Evolutionary conservation across 106 monocot genomes (phyloP).

Genomic region (Dioscorea dumetorum): DNA sequence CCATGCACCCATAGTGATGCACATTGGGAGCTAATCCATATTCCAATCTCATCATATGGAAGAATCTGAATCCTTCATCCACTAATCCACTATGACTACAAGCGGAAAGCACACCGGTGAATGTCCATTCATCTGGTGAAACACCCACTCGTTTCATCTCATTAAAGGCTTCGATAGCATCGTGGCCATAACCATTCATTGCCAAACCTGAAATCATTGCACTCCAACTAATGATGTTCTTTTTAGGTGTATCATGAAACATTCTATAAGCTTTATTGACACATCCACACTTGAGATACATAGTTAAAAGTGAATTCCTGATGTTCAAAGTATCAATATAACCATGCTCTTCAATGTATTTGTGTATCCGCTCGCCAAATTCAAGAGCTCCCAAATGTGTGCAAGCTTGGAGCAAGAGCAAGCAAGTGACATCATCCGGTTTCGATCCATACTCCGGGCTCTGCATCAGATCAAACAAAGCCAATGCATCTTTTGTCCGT

Average conservation of each 20-base stretch:
- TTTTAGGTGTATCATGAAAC: conserved; percentile 39
- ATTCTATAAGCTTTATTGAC: conserved; percentile 55
- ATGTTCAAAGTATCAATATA: conserved; percentile 34
- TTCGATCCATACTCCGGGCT: conserved; percentile 6
- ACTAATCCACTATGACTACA: conserved; percentile 51
- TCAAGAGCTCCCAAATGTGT: conserved; percentile 40
- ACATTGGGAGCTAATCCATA: conserved; percentile 38
- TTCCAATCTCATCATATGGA: conserved; percentile 39
- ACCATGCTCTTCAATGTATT: conserved; percentile 32
- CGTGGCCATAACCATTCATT: conserved; percentile 65
- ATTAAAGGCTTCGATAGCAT: conserved; percentile 55
- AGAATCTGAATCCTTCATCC: conserved; percentile 35
- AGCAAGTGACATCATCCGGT: conserved; percentile 62
- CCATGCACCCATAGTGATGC: conserved; percentile 48
- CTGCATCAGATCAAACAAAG: conserved; percentile 61
- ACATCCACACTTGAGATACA: conserved; percentile 74
- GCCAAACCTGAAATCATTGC: conserved; percentile 80
- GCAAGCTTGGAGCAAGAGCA: conserved; percentile 61
- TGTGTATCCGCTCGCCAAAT: conserved; percentile 49
- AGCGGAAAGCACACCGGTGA: conserved; percentile 57
- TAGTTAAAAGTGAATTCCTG: conserved; percentile 59
- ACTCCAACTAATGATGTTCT: conserved; percentile 65
- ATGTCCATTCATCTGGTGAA: conserved; percentile 66
- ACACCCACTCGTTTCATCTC: conserved; percentile 51
- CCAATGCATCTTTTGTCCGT: conserved; percentile 45